Evolutionary conservation across 2,329 filamentous ascomycete genomes (phyloP).

Genomic region (Teratosphaeriaceae sp.): DNA sequence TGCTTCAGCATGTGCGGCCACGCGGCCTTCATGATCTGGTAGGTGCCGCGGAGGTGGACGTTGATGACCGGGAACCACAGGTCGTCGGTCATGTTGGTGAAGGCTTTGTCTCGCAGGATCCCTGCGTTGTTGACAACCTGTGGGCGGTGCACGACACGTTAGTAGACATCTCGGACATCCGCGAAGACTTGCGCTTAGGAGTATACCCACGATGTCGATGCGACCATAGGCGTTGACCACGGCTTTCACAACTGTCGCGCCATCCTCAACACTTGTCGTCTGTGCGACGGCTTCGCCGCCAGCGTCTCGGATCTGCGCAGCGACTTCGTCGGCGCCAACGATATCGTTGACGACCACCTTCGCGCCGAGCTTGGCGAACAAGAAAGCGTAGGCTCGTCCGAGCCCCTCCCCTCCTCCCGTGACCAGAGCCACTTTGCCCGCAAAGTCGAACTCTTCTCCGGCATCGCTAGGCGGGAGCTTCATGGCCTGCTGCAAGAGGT

Average conservation of each 20-base stretch:
- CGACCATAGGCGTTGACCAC: conserved; percentile 90
- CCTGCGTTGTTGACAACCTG: conserved; percentile 98
- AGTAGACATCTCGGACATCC: too few relatives aligned
- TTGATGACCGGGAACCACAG: conserved; percentile 86
- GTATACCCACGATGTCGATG: conserved; percentile 82
- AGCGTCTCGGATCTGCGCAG: conserved; percentile 80
- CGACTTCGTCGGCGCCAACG: conserved; percentile 77
- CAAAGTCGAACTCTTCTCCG: conserved; percentile 62
- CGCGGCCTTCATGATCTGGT: conserved; percentile 91
- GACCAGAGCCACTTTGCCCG: conserved; percentile 24
- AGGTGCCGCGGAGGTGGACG: conserved; percentile 87
- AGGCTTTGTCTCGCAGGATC: conserved; percentile 94
- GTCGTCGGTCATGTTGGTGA: conserved; percentile 89
- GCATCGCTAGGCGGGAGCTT: conserved; percentile 64
- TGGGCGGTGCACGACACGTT: too few relatives aligned
- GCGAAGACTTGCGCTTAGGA: too few relatives aligned
- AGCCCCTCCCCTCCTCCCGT: conserved; percentile 77
- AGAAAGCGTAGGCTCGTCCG: conserved; percentile 79
- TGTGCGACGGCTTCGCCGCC: conserved; percentile 86
- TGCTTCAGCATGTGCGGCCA: conserved; percentile 97
- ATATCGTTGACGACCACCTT: conserved; percentile 90
- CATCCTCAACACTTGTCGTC: conserved; percentile 87
- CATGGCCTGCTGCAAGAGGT: conserved; percentile 71
- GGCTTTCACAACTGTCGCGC: conserved; percentile 79
- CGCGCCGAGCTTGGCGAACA: conserved; percentile 75